These are phyloP conservation scores for Alternaria alternata DNA, from an alignment of 2,329 filamentous ascomycete species.

Conservation along the genomic window DNA sequence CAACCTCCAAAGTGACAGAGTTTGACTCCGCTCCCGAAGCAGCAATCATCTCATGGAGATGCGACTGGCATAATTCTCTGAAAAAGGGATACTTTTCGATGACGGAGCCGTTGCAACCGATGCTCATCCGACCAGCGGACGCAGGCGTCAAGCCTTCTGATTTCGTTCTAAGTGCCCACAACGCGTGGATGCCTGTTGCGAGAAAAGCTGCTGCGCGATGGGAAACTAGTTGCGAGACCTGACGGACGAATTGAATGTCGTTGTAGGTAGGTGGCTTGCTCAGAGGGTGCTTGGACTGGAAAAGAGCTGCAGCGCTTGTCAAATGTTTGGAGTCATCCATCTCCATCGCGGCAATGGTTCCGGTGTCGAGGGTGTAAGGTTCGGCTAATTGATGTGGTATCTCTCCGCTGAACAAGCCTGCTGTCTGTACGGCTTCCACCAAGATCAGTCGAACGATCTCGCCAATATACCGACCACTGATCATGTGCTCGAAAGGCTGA, in stretches of 20 bases:
- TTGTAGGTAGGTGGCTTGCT: conserved; percentile 54
- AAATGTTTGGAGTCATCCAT: conserved; percentile 53
- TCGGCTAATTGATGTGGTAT: conserved; percentile 64
- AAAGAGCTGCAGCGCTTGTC: conserved; percentile 53
- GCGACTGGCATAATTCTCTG: conserved; percentile 66
- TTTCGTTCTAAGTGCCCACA: conserved; percentile 65
- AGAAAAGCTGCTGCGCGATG: conserved; percentile 68
- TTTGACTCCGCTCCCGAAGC: conserved; percentile 51
- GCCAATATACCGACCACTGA: conserved; percentile 69
- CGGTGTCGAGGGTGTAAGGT: conserved; percentile 67
- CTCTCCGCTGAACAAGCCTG: conserved; percentile 64
- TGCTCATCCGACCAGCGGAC: conserved; percentile 51
- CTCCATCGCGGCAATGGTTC: conserved; percentile 66
- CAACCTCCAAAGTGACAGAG: conserved; percentile 70
- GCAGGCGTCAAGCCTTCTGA: conserved; percentile 55
- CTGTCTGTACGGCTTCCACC: conserved; percentile 65
- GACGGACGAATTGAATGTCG: conserved; percentile 64
- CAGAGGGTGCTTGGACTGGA: conserved; percentile 63
- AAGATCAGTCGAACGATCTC: conserved; percentile 69
- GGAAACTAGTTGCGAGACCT: conserved; percentile 62
- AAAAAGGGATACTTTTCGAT: conserved; percentile 81
- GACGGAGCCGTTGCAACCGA: conserved; percentile 83
- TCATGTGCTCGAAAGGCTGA: conserved; percentile 71
- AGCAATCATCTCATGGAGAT: conserved; percentile 66
- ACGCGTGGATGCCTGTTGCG: conserved; percentile 68